phyloP scores from a whole-genome alignment of 2,329 filamentous ascomycete species.

The Periconia sp. region DNA sequence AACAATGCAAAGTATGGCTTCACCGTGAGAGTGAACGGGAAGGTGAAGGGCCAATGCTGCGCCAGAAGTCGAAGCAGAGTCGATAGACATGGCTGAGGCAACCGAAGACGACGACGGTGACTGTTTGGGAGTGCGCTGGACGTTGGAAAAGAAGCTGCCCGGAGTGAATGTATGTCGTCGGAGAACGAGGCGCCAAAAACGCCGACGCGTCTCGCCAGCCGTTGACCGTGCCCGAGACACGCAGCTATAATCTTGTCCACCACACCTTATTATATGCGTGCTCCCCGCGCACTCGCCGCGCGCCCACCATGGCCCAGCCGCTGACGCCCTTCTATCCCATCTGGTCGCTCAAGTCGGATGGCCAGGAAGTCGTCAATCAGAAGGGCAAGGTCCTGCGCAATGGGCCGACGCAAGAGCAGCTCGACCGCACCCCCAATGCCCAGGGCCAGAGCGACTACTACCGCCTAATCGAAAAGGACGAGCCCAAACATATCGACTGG shows the following conservation, averaged over 20 bases:
- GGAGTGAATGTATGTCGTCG: no score
- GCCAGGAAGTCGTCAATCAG: constrained; percentile 55
- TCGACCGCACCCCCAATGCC: constrained; percentile 58
- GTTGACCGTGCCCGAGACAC: no score
- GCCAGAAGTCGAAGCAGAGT: background rate
- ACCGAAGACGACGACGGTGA: no score
- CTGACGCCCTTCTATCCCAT: constrained; percentile 56
- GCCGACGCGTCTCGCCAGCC: no score
- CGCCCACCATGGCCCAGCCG: constrained; percentile 37
- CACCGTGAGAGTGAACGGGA: constrained; percentile 6
- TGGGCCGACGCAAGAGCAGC: constrained; percentile 58
- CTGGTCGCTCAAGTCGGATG: constrained; percentile 57
- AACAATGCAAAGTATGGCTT: background rate
- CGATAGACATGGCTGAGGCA: background rate
- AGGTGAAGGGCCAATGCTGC: background rate
- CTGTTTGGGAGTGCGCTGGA: no score
- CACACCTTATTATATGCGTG: no score
- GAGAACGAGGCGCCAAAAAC: no score
- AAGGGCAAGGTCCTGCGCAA: constrained; percentile 59
- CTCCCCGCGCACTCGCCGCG: no score
- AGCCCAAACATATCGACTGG: constrained; percentile 64
- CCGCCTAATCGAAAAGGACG: constrained; percentile 56
- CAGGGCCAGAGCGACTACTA: constrained; percentile 63
- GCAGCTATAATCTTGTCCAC: no score
- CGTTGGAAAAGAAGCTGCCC: no score